These are phyloP conservation scores for Xanthoceras sorbifolium DNA, from an alignment of 345 rosid genomes.

Conservation along the genomic window DNA sequence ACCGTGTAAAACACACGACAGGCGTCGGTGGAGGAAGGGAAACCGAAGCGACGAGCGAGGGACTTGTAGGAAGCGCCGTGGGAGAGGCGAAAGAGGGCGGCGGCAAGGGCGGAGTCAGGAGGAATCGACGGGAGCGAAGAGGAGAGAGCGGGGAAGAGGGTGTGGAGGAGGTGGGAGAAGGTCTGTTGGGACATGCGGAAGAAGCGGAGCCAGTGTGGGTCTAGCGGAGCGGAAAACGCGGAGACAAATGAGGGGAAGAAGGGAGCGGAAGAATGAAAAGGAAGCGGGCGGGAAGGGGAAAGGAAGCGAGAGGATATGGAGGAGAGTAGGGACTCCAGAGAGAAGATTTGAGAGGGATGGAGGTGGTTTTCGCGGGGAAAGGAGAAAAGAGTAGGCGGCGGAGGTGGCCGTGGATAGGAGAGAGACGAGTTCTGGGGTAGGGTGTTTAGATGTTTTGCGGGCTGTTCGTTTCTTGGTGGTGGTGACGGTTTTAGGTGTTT, in stretches of 20 bases:
- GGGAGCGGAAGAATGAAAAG: slow-evolving; percentile 19
- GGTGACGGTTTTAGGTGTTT: background rate
- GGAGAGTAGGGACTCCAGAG: slow-evolving; percentile 44
- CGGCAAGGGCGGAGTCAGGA: slow-evolving; percentile 54
- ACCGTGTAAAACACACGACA: slow-evolving; percentile 65
- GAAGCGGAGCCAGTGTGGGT: slow-evolving; percentile 58
- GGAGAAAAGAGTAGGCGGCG: slow-evolving; percentile 50
- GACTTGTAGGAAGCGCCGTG: slow-evolving; percentile 64
- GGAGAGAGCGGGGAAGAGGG: slow-evolving; percentile 43
- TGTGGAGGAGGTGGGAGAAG: slow-evolving; percentile 48
- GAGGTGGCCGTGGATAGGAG: slow-evolving; percentile 49
- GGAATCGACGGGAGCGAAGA: slow-evolving; percentile 39
- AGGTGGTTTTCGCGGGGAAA: slow-evolving; percentile 47
- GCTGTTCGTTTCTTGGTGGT: slow-evolving; percentile 15
- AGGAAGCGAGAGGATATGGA: slow-evolving; percentile 33
- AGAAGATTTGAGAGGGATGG: slow-evolving; percentile 43
- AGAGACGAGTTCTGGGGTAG: slow-evolving; percentile 31
- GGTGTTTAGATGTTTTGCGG: slow-evolving; percentile 13
- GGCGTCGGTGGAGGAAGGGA: slow-evolving; percentile 48
- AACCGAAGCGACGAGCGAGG: slow-evolving; percentile 45
- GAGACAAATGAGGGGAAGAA: slow-evolving; percentile 46
- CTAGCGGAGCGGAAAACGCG: slow-evolving; percentile 36
- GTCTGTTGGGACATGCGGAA: slow-evolving; percentile 62
- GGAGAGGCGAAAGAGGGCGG: slow-evolving; percentile 73
- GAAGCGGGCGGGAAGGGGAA: slow-evolving; percentile 23